Conservation (phyloP, 495 filamentous ascomycete species). For the Sporormia fimetaria region DNA sequence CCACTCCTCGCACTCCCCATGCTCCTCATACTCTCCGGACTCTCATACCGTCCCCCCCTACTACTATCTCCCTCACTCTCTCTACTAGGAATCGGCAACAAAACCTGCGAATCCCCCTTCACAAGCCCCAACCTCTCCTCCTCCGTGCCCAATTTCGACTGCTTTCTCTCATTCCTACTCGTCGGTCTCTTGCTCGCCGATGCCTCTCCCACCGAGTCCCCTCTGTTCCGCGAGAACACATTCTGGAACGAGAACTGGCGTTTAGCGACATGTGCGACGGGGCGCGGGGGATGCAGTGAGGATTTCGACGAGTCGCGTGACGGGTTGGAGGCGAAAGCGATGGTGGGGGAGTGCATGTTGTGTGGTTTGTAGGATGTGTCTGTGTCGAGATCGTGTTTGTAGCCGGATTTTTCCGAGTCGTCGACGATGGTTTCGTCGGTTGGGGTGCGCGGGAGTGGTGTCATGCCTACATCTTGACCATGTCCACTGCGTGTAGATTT, state of each 20-base stretch:
- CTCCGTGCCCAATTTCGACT: conserved; percentile 51
- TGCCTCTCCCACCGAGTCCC: conserved; percentile 18
- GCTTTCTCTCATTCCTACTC: conserved; percentile 36
- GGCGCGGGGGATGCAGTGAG: conserved; percentile 38
- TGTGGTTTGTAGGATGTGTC: conserved; percentile 44
- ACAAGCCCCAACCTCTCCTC: conserved; percentile 85
- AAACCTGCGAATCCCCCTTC: conserved; percentile 49
- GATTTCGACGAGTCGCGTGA: conserved; percentile 21
- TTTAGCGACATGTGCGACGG: conserved; percentile 36
- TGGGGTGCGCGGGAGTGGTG: conserved; percentile 2
- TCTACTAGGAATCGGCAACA: conserved; percentile 28
- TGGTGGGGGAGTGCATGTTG: conserved; percentile 35
- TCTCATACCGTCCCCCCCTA: too few relatives aligned
- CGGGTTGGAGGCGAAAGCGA: conserved; percentile 21
- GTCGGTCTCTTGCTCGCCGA: conserved; percentile 23
- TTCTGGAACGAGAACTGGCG: conserved; percentile 90
- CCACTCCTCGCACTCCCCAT: too few relatives aligned
- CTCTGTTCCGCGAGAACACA: conserved; percentile 44
- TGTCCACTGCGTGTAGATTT: conserved; percentile 9
- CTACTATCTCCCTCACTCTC: too few relatives aligned
- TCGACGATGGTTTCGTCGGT: conserved; percentile 8
- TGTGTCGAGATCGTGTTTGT: conserved; percentile 18
- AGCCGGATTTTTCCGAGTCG: conserved; percentile 22
- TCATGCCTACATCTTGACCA: conserved; percentile 8
- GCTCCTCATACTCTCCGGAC: too few relatives aligned